phyloP scores from a whole-genome alignment of 192 early-diverging fungal species.

The Coemansia sp. region DNA sequence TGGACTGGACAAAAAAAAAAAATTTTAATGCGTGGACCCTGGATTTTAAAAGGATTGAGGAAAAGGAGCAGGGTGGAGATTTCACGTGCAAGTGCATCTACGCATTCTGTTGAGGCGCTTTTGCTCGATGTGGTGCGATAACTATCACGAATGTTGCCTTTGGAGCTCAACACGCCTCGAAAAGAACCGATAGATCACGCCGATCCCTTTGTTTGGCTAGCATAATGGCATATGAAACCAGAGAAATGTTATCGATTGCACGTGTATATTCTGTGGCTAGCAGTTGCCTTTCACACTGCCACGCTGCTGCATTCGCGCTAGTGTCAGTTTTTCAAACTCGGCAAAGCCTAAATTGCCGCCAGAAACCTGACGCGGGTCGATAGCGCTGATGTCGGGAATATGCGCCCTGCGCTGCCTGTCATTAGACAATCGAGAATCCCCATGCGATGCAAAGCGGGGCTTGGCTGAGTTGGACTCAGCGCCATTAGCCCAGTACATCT shows the following conservation, averaged over 20 bases:
- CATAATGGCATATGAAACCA: not conserved
- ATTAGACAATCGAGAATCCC: not conserved
- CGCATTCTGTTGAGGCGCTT: not conserved
- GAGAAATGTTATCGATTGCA: conserved; percentile 6
- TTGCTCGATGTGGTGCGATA: too few relatives aligned
- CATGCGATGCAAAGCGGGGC: not conserved
- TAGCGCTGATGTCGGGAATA: conserved; percentile 22
- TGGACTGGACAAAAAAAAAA: conserved; percentile 7
- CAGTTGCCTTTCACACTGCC: not conserved
- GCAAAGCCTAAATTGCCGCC: conserved; percentile 32
- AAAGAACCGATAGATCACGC: too few relatives aligned
- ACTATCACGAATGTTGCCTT: too few relatives aligned
- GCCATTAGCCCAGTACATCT: conserved; percentile 32
- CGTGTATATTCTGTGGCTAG: not conserved
- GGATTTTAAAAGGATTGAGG: not conserved
- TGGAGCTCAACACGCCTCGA: too few relatives aligned
- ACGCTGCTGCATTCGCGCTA: conserved; percentile 47
- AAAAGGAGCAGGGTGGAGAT: conserved; percentile 1
- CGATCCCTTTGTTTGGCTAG: too few relatives aligned
- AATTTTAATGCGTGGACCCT: conserved; percentile 6
- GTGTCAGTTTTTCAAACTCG: conserved; percentile 44
- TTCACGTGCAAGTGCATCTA: conserved; percentile 16
- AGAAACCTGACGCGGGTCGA: conserved; percentile 28
- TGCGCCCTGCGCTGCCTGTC: not conserved
- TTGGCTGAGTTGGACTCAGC: conserved; percentile 25